Evolutionary conservation across 2,329 filamentous ascomycete species (phyloP).

Genomic region (Hortaea sp.): DNA sequence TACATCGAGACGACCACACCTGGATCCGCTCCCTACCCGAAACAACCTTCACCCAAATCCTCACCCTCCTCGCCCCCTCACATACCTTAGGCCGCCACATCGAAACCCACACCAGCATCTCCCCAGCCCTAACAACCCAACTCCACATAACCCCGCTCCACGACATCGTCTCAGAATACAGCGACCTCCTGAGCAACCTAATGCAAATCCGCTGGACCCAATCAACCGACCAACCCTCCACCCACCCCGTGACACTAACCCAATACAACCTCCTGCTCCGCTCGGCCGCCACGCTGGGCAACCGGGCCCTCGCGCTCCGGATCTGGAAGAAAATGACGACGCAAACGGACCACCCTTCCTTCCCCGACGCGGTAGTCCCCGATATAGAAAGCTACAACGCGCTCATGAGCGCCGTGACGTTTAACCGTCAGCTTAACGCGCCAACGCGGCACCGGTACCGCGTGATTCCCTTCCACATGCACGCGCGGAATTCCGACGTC

Average conservation of each 20-base stretch:
- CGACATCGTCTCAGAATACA: constrained; percentile 31
- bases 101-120: constrained; percentile 39
- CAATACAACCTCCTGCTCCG: constrained; percentile 46
- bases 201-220: constrained; percentile 27
- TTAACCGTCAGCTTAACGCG: constrained; percentile 28
- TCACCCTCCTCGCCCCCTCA: constrained; percentile 52
- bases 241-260: constrained; percentile 28
- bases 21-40: constrained; percentile 37
- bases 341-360: not conserved
- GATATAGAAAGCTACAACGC: constrained; percentile 46
- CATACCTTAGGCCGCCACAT: constrained; percentile 40
- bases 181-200: constrained; percentile 28
- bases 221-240: constrained; percentile 16
- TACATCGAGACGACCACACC: constrained; percentile 14
- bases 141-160: constrained; percentile 31
- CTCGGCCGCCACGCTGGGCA: constrained; percentile 40
- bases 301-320: constrained; percentile 31
- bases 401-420: constrained; percentile 42
- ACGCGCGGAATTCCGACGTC: constrained; percentile 4
- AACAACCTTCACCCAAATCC: constrained; percentile 52
- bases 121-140: constrained; percentile 37
- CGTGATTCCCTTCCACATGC: constrained; percentile 25
- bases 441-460: constrained; percentile 30
- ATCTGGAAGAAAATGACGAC: constrained; percentile 39
- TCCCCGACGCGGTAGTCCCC: constrained; percentile 27